Base-by-base conservation (phyloP, 768 basidiomycete species). In the Boletus sp. region DNA sequence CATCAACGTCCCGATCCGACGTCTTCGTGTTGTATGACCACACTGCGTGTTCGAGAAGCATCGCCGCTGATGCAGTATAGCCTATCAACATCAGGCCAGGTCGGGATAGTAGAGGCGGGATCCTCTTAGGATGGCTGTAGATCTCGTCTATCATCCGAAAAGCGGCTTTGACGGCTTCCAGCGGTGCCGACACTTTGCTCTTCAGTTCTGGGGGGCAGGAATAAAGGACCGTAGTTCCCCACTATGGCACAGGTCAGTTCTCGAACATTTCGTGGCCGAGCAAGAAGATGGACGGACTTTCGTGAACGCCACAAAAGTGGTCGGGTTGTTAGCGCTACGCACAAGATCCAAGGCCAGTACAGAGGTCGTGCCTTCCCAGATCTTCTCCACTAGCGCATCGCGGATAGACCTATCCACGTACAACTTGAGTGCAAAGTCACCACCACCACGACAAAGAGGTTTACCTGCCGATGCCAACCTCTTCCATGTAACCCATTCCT, bases 401-500 rank as follows among this genome's bases (percentile, higher is more conserved):
- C 85, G 75, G 30, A 92, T 86, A 14, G 81, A 63, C 37, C 82
- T 80, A 53, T 24, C 44, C 53, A 30, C 2, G 29, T 45, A 39
- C 15, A 17, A 33, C 18, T 5, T 17, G 14, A 36, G 40, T 29
- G 14, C 41, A 30, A 52, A 20, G 18, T 3, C n/a, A 33, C 8
- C 29, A 5, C 8, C 15, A 12, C 5, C 33, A 40, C 20, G 33
- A 54, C n/a, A 37, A 49, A 18, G 37, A 14, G 11, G 58, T 73
- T 56, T 59, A 77, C 75, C 83, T 75, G 9, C 84, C 87, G 47
- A 92, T 82, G 2, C 82, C 84, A 54, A 83, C 89, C 70, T 92
- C 90, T 62, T 89, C 86, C 89, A 92, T 92, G 64, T 91, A 92
- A 0, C 90, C 90, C 47, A 86, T 84, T 2, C 89, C 89, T 24